These are phyloP conservation scores for Nicotiana obtusifolia DNA, from an alignment of 257 asterid species.

Conservation along the genomic window DNA sequence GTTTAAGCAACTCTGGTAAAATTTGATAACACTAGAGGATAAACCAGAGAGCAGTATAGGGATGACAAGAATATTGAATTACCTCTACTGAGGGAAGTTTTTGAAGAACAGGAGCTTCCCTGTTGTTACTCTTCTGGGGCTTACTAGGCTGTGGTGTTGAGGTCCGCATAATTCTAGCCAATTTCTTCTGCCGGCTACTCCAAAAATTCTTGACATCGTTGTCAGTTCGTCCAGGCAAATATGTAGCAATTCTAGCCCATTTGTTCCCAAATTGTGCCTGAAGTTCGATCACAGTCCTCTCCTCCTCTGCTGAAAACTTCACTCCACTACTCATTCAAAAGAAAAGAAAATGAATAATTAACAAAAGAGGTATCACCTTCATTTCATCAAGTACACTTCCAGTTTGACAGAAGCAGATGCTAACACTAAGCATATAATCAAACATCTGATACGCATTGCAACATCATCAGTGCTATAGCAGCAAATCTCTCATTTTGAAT, in stretches of 20 bases:
- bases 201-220: conserved; percentile 88
- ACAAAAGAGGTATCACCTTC: background rate
- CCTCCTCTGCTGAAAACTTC: conserved; percentile 82
- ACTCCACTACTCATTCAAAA: conserved; percentile 47
- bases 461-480: background rate
- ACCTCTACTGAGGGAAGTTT: conserved; percentile 35
- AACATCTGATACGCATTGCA: background rate
- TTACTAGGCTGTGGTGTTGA: conserved; percentile 33
- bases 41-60: background rate
- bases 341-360: background rate
- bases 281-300: conserved; percentile 59
- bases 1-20: background rate
- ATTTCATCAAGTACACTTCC: background rate
- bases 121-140: conserved; percentile 23
- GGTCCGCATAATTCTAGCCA: conserved; percentile 48
- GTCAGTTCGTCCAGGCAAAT: conserved; percentile 77
- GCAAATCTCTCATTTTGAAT: background rate
- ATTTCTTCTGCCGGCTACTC: conserved; percentile 77
- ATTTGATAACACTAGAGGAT: background rate
- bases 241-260: conserved; percentile 80
- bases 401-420: background rate
- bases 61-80: background rate
- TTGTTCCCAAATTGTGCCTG: conserved; percentile 83
- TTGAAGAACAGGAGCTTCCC: conserved; percentile 17
- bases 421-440: background rate